Evolutionary conservation across 1,284 basidiomycete species (phyloP).

Genomic region (Pulveroboletus sp.): DNA sequence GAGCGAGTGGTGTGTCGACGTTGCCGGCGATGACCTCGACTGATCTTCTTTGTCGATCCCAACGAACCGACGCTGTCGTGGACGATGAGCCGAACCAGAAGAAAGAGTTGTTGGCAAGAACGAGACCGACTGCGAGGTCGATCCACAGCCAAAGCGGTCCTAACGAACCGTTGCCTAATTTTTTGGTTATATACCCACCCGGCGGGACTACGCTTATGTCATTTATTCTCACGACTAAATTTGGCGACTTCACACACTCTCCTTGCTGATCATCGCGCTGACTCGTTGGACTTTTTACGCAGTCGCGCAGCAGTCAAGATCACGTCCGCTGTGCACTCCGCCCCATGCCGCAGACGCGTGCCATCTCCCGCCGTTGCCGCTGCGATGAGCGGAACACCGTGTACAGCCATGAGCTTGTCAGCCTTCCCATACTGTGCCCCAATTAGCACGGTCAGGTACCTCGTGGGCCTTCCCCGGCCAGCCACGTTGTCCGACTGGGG

Average conservation of each 20-base stretch:
- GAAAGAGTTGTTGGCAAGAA: conserved; percentile 34
- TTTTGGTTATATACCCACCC: conserved; percentile 30
- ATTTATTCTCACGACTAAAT: conserved; percentile 23
- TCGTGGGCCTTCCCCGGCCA: conserved; percentile 10
- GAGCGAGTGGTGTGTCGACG: conserved; percentile 18
- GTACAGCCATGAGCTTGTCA: conserved; percentile 5
- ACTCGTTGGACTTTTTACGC: conserved; percentile 2
- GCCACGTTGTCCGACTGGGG: conserved; percentile 12
- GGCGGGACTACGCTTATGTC: conserved; percentile 23
- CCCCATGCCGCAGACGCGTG: conserved; percentile 14
- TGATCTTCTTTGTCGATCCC: conserved; percentile 34
- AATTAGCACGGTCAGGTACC: too few species aligned
- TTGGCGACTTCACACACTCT: conserved; percentile 5
- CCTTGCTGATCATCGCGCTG: neutral
- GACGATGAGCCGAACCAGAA: conserved; percentile 37
- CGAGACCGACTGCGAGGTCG: conserved; percentile 42
- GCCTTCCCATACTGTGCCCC: conserved; percentile 8
- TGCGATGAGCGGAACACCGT: conserved; percentile 1
- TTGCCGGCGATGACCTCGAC: conserved; percentile 21
- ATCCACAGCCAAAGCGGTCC: conserved; percentile 41
- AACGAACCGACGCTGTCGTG: conserved; percentile 42
- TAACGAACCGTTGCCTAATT: conserved; percentile 9
- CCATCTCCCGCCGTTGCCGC: conserved; percentile 2
- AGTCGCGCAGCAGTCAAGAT: conserved; percentile 3
- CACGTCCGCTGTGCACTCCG: neutral